Base-by-base conservation (phyloP, 768 basidiomycete species). In the Kwoniella pini region DNA sequence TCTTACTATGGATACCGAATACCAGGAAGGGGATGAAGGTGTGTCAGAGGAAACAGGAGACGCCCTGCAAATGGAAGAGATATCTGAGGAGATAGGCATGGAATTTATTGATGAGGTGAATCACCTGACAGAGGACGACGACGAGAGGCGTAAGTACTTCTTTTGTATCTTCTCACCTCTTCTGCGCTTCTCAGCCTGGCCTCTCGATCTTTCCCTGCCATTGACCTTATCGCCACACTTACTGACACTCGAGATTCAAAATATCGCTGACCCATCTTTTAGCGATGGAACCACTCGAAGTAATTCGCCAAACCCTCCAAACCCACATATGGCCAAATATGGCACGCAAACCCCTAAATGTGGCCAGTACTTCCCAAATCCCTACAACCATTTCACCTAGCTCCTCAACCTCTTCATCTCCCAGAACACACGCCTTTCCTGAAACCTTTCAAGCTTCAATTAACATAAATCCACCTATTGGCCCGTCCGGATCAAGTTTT, bases 281-380 rank as follows among this genome's bases (percentile, higher is more conserved):
- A 71, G 69, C 64, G n/a, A 54, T 70, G 17, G 31, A 62, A 4
- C 62, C 64, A 2, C 51, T 68, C 13, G 72, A 74, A 24, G 46
- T 31, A 11, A 54, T 74, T 7, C 54, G 70, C 15, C 68, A 74
- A 43, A 74, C 75, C n/a, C 53, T 76, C 3, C 62, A 65, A 54
- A 74, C 75, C 26, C 70, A 74, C 52, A 55, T 74, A 38, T 76
- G 75, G 75, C 72, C 75, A 1, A 51, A 54, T 4, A 73, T 76
- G 75, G 42, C 49, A 7, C 63, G 71, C 27, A 75, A 71, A 60
- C 54, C 68, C 15, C 38, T 63, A 12, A 49, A 42, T 30, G 31
- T 44, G 9, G 38, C 28, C 11, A 30, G 9, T 12, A 39, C 45
- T 11, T 55, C 54, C 5, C 19, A 27, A 31, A 31, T 53, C n/a